Base-by-base conservation (phyloP, 2,329 filamentous ascomycete species). In the Myrmaecium sp. region DNA sequence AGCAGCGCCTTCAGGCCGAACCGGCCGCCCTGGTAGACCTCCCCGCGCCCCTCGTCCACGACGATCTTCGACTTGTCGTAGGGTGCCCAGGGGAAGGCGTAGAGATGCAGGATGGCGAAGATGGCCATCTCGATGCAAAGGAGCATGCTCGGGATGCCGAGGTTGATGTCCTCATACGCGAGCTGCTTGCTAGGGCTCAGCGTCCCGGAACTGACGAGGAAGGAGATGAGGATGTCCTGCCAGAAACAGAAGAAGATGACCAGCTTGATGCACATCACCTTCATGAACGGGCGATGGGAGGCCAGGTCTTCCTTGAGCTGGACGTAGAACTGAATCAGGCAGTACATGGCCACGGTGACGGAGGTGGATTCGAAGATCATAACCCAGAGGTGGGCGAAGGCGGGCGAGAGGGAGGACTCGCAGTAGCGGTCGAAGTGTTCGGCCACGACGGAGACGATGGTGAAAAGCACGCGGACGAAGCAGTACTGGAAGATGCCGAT, bases 171-270 rank as follows among this genome's bases (percentile, higher is more conserved):
- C 1, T 74, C 73, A 21, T 74, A 74, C 17, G 69, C 68, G 8
- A 92, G 51, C 17, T 64, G 62, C 1, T 60, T 49, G 22, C 63
- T 74, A 1, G 76, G 49, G 33, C 72, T 66, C 26, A 89, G 58
- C 10, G 73, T 62, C 4, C 77, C 63, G 4, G 64, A 62, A 49
- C 62, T 53, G 11, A 66, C 66, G 12, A 77, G 54, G 31, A 75
- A 59, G 12, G 62, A 69, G 36, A 78, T 71, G 27, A 70, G 38
- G 40, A 64, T 38, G 17, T 35, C 44, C 44, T 93, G 82, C 82
- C 82, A 92, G 51, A 91, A 91, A 18, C 75, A 83, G 38, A 93
- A 64, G 59, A 92, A 92, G 42, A 92, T 82, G 43, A 91, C 81
- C 15, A 91, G 64, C 52, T 92, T 92, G 54, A 93, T 89, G 42